A percentile compares a stretch with the other conserved stretches of the same genome.
Conservation (phyloP, 495 filamentous ascomycete species). For the Bathelium albidoporum region DNA sequence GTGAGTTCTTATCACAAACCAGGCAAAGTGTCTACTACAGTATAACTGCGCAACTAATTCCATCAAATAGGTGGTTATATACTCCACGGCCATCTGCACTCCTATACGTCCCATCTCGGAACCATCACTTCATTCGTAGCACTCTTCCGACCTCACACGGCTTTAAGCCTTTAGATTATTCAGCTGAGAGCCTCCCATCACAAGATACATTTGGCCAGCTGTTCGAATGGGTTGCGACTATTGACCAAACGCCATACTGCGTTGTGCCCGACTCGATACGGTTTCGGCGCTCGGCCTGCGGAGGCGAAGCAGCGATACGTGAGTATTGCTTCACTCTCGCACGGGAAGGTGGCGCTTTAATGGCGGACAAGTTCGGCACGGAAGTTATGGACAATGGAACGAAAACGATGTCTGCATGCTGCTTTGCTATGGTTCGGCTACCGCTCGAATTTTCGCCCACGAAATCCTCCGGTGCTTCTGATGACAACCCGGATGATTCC, state of each 20-base stretch:
- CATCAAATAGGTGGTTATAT: conserved; percentile 52
- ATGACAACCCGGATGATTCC: conserved; percentile 15
- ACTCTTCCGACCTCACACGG: conserved; percentile 62
- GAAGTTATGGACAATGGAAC: conserved; percentile 47
- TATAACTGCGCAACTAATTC: neutral
- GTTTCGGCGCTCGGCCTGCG: conserved; percentile 53
- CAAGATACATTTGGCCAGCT: conserved; percentile 47
- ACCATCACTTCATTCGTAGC: conserved; percentile 64
- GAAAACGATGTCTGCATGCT: conserved; percentile 35
- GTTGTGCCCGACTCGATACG: conserved; percentile 59
- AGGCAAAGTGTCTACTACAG: neutral
- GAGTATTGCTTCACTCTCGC: conserved; percentile 49
- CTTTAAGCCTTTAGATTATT: conserved; percentile 33
- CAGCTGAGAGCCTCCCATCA: conserved; percentile 27
- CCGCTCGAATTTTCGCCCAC: conserved; percentile 38
- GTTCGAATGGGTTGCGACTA: conserved; percentile 70
- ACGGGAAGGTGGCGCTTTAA: conserved; percentile 44
- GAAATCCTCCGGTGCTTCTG: conserved; percentile 15
- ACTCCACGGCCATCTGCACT: conserved; percentile 71
- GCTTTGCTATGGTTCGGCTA: conserved; percentile 59
- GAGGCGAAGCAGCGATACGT: conserved; percentile 63
- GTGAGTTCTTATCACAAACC: conserved; percentile 12
- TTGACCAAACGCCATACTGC: conserved; percentile 59
- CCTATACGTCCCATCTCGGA: conserved; percentile 62
- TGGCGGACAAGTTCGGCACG: conserved; percentile 53